Evolutionary conservation across 1,284 basidiomycete species (phyloP), one percentile per base, ranked within the genome.

Genomic region (Ceratobasidium papillatum): DNA sequence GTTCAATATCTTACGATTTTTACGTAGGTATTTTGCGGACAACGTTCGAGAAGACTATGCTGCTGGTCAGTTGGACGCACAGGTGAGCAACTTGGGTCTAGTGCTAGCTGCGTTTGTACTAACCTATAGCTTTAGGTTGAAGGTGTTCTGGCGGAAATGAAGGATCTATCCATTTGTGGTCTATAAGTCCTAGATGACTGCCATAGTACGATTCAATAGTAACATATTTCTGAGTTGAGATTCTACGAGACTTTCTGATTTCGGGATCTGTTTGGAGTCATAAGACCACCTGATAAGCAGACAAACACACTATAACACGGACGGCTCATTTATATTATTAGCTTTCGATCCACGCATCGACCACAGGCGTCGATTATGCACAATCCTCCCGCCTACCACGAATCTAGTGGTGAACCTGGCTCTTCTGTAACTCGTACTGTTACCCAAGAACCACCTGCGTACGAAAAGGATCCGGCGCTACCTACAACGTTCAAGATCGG

Each of bases 41-140:
- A 91, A 86, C 76, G 94, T 98, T 49, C 88, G 96, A 77, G 96
- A 98, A 79, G 96, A 99, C 79, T 99, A 99, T 80, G 97, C 98
- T 27, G 94, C 95, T 68, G 97, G 97, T 4, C 94, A 96, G 81
- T 86, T 99, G 69, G 97, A 99, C 81, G 91, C 92, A 45, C 96
- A 99, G 87, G 94, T 93, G 78, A 75, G 82, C 75, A 58, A 74
- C 38, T 72, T 49, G 54, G 73, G 19, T 49, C 12, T 12, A 38
- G 36, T n/a, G 7, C 9, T 25, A 30, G 11, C 3, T 14, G 8
- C 25, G 59, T 49, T 61, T 2, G 30, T 34, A 12, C 59, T 68
- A n/a, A 45, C 5, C 45, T 19, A 25, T 43, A 12, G 41, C 51
- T 11, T 51, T 64, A 85, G 90, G 95, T 97, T 12, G 97, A 99